Conservation (phyloP, 2,329 filamentous ascomycete genomes). For the Cladorrhinum sp. region DNA sequence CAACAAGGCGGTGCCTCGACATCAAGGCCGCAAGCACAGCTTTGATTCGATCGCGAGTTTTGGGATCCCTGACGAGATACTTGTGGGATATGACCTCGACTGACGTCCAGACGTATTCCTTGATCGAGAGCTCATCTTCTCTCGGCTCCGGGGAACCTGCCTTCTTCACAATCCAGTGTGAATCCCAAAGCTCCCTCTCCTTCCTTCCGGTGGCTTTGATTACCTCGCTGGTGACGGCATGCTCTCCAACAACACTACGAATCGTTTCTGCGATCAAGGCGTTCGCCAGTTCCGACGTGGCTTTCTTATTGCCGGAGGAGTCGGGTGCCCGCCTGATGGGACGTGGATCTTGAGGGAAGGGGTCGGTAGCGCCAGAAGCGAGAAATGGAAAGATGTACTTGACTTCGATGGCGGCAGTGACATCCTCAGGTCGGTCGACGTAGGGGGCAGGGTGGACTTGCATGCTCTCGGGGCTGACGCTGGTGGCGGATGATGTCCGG, state of each 20-base stretch:
- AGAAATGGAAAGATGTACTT: slow-evolving; percentile 34
- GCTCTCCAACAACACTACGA: slow-evolving; percentile 16
- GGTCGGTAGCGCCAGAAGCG: slow-evolving; percentile 1
- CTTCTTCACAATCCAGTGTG: slow-evolving; percentile 40
- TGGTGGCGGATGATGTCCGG: not conserved
- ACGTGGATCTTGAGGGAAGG: slow-evolving; percentile 14
- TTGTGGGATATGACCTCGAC: slow-evolving; percentile 40
- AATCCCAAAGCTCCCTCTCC: slow-evolving; percentile 36
- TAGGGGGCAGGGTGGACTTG: not conserved
- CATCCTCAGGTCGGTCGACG: slow-evolving; percentile 22
- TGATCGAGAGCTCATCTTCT: slow-evolving; percentile 25
- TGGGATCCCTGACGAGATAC: slow-evolving; percentile 28
- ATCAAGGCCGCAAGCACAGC: slow-evolving; percentile 29
- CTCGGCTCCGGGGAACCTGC: slow-evolving; percentile 38
- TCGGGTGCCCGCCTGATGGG: slow-evolving; percentile 1
- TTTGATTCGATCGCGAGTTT: slow-evolving; percentile 22
- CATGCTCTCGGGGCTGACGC: not conserved
- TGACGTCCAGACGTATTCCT: slow-evolving; percentile 34
- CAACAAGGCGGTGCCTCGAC: slow-evolving; percentile 27
- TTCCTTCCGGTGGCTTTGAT: slow-evolving; percentile 24
- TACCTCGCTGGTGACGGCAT: slow-evolving; percentile 31
- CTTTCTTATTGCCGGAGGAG: slow-evolving; percentile 4
- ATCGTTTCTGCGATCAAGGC: slow-evolving; percentile 28
- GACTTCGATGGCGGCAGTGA: slow-evolving; percentile 33
- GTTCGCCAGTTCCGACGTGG: slow-evolving; percentile 25